These are phyloP conservation scores for Ottelia alismoides DNA, from an alignment of 106 monocot species.

Conservation along the genomic window DNA sequence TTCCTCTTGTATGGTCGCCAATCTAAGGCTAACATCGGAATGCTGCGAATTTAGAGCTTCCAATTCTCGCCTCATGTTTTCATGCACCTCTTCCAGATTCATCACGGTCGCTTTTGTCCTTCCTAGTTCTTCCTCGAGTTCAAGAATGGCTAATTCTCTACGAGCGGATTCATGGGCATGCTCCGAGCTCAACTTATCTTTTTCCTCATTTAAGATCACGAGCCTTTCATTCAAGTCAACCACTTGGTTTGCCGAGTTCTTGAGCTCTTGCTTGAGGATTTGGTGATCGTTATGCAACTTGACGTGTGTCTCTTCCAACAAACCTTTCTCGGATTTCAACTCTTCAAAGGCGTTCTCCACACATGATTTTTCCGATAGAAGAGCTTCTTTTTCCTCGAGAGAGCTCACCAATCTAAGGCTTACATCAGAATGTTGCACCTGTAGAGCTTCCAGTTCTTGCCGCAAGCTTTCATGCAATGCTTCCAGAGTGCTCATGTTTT, in stretches of 20 bases:
- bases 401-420: too few relatives aligned
- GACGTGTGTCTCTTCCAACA: background rate
- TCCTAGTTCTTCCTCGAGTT: background rate
- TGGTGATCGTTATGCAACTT: conserved; percentile 7
- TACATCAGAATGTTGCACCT: background rate
- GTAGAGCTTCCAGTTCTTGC: conserved; percentile 5
- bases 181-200: background rate
- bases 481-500: background rate
- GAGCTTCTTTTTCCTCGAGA: conserved; percentile 10
- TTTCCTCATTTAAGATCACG: background rate
- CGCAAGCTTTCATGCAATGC: conserved; percentile 9
- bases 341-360: conserved; percentile 7
- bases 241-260: background rate
- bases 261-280: conserved; percentile 11
- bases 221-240: background rate
- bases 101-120: conserved; percentile 2
- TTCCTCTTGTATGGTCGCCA: conserved; percentile 16
- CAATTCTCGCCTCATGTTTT: conserved; percentile 13
- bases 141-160: too few relatives aligned
- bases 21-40: conserved; percentile 11
- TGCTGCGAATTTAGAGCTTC: conserved; percentile 6
- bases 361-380: conserved; percentile 2
- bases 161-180: too few relatives aligned
- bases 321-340: background rate
- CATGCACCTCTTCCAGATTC: conserved; percentile 9